A percentile compares a stretch with the other conserved stretches of the same genome.
Conservation (phyloP, 495 filamentous ascomycete species). For the Rusavskia elegans region DNA sequence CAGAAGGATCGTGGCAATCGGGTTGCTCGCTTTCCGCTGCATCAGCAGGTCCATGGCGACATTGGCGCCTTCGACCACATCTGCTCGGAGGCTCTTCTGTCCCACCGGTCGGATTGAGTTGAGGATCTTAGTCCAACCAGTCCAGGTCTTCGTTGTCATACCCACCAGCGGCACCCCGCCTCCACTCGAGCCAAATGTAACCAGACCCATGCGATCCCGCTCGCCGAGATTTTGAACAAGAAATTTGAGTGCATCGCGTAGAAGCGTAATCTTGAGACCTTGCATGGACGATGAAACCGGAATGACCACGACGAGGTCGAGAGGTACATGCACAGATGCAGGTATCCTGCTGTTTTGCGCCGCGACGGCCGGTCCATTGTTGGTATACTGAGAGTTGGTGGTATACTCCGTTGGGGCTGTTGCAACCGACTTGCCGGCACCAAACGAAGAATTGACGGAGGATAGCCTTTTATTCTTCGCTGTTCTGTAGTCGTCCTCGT, state of each 20-base stretch:
- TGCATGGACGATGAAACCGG: constrained; percentile 98
- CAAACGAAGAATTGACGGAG: constrained; percentile 76
- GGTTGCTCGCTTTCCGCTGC: constrained; percentile 93
- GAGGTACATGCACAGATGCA: constrained; percentile 67
- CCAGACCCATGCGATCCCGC: constrained; percentile 87
- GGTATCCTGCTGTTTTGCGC: constrained; percentile 31
- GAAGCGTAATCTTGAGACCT: constrained; percentile 88
- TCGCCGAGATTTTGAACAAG: constrained; percentile 86
- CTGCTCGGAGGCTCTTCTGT: constrained; percentile 89
- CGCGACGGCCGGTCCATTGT: constrained; percentile 15
- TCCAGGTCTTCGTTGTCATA: constrained; percentile 91
- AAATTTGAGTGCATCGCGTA: constrained; percentile 88
- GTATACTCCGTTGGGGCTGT: constrained; percentile 75
- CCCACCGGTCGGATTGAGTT: constrained; percentile 83
- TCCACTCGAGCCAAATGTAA: constrained; percentile 91
- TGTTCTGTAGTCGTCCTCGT: constrained; percentile 80
- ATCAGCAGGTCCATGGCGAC: constrained; percentile 98
- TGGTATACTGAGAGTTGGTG: constrained; percentile 27
- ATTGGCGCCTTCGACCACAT: constrained; percentile 96
- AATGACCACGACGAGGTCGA: constrained; percentile 93
- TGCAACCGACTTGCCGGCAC: constrained; percentile 56
- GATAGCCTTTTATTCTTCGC: constrained; percentile 64
- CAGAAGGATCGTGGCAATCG: constrained; percentile 86
- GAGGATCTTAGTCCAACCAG: constrained; percentile 77
- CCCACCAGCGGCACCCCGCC: constrained; percentile 92